Evolutionary conservation across 2,329 filamentous ascomycete genomes (phyloP).

Genomic region (Alternaria novae-zelandiae): DNA sequence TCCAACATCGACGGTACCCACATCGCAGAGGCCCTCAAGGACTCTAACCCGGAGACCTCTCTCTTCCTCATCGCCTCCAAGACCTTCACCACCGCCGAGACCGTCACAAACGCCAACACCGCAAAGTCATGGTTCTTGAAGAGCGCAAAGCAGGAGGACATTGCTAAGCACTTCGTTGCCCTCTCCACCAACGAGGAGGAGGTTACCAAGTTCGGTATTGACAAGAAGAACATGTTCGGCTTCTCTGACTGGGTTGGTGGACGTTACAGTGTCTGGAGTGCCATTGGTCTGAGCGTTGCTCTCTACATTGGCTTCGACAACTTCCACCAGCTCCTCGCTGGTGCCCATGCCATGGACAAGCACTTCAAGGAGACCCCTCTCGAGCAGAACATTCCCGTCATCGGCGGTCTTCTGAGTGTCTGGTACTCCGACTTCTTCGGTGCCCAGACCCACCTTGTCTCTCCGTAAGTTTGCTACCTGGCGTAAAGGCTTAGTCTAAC

Average conservation of each 20-base stretch:
- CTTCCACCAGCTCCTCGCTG: conserved; percentile 94
- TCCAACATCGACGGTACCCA: conserved; percentile 99
- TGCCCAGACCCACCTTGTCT: conserved; percentile 95
- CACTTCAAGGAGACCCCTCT: conserved; percentile 93
- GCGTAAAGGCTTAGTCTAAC: conserved; percentile 6
- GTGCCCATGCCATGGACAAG: conserved; percentile 97
- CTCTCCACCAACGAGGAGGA: conserved; percentile 94
- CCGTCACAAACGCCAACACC: conserved; percentile 93
- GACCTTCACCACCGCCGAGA: conserved; percentile 99
- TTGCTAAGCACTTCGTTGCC: conserved; percentile 98
- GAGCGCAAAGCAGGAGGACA: conserved; percentile 76
- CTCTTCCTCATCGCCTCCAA: conserved; percentile 98
- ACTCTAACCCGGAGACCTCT: conserved; percentile 95
- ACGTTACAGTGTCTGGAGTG: conserved; percentile 98
- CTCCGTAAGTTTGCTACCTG: conserved; percentile 71
- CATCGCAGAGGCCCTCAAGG: conserved; percentile 87
- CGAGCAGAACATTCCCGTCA: conserved; percentile 90
- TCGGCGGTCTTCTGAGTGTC: conserved; percentile 91
- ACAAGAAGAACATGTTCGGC: conserved; percentile 99
- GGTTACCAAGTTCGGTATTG: conserved; percentile 98
- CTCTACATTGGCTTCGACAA: conserved; percentile 97
- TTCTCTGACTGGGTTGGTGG: conserved; percentile 99
- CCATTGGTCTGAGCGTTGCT: conserved; percentile 92
- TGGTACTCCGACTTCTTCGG: conserved; percentile 99
- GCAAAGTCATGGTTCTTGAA: conserved; percentile 97